Evolutionary conservation across 768 basidiomycete genomes (phyloP), one percentile per base, ranked within the genome.

Genomic region (Coprinellus micaceus): DNA sequence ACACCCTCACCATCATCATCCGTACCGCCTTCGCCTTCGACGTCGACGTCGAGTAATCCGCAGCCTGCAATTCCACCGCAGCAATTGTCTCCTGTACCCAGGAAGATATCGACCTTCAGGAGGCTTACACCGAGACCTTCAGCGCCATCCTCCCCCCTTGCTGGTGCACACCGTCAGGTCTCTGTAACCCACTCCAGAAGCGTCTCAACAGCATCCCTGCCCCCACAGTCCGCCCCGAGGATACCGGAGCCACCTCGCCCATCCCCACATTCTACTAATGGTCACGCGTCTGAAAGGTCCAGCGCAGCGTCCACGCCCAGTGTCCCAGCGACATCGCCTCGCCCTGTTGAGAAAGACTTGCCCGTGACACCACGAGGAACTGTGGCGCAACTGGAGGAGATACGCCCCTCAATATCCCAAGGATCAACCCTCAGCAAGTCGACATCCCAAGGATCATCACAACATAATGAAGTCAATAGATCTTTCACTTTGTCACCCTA

Each of bases 41-140:
- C 37, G 41, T 52, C 60, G 39, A 45, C 37, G 41, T 46, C 39
- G n/a, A 43, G 40, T 19, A 6, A 43, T 17, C 15, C 40, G 6
- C 36, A 7, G 51, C 61, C 11, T n/a, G 41, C 19, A n/a, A n/a
- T n/a, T 44, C 57, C 28, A 65, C 49, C n/a, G 77, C 70, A 57
- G 60, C 73, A 1, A 26, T 26, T 47, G 9, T 24, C 15, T 9
- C 40, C 78, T 80, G 1, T 80, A 78, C 0, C 82, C 83, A 64
- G 73, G 83, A 37, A 82, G 74, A 51, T 56, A 39, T 37, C 61
- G 33, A 47, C 61, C 39, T 53, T 85, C 22, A 77, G 79, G 10
- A 67, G 61, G 44, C 64, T 73, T 53, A 67, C 75, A 37, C 67
- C 67, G 6, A 70, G 68, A 25, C 64, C 73, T 2, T 68, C 73